These are phyloP conservation scores for Acephala macrosclerotiorum DNA, from an alignment of 2,329 filamentous ascomycete genomes.

Conservation along the genomic window DNA sequence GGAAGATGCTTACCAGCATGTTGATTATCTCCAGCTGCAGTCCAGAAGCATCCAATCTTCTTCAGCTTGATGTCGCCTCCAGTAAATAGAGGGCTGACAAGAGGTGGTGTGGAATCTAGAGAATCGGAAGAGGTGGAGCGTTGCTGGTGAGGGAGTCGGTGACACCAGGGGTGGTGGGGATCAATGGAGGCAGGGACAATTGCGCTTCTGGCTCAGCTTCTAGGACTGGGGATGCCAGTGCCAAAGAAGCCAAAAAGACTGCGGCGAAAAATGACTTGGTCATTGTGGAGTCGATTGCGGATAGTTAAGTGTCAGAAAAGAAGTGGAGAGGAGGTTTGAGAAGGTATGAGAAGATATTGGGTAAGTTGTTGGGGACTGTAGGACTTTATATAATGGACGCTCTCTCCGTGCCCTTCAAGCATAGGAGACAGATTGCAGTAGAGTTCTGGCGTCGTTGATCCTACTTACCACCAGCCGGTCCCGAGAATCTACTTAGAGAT, in stretches of 20 bases:
- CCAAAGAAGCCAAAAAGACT: conserved; percentile 14
- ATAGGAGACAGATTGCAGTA: background rate
- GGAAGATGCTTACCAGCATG: conserved; percentile 52
- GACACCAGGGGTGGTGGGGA: conserved; percentile 65
- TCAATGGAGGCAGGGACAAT: conserved; percentile 59
- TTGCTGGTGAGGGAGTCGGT: conserved; percentile 61
- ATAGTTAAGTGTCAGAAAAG: too few relatives aligned
- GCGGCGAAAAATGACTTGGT: conserved; percentile 10
- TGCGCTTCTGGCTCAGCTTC: conserved; percentile 30
- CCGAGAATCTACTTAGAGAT: too few relatives aligned
- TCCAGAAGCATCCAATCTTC: conserved; percentile 73
- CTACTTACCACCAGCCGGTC: background rate
- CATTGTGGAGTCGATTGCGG: background rate
- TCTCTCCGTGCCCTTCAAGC: too few relatives aligned
- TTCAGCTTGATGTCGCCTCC: conserved; percentile 65
- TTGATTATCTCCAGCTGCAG: conserved; percentile 64
- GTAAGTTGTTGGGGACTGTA: background rate
- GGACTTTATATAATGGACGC: background rate
- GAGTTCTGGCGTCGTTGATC: background rate
- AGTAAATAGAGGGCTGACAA: conserved; percentile 60
- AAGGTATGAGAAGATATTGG: conserved; percentile 7
- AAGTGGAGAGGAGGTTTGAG: conserved; percentile 15
- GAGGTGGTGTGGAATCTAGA: conserved; percentile 66
- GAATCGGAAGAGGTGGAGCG: conserved; percentile 61
- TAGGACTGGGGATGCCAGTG: conserved; percentile 24